Percentiles rank a stretch among this genome's conserved stretches.
These are phyloP conservation scores for Exidia glandulosa DNA, from an alignment of 768 basidiomycete species.

Conservation along the genomic window DNA sequence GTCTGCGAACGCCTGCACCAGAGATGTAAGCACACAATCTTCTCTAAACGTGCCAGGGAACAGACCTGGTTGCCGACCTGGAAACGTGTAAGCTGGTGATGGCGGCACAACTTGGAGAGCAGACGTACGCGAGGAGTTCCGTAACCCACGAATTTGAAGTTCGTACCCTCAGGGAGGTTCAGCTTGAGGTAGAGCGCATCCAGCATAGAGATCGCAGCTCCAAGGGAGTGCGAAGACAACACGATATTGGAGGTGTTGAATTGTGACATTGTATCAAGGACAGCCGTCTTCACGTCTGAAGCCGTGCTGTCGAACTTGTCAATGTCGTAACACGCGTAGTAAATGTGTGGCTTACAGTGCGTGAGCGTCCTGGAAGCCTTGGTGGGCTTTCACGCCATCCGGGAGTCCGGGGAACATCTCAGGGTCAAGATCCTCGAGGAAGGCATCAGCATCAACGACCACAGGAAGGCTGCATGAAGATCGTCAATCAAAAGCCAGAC, in stretches of 20 bases:
- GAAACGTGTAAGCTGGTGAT: not conserved
- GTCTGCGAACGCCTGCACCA: not conserved
- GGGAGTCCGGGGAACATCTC: constrained; percentile 35
- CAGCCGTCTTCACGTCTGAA: constrained; percentile 27
- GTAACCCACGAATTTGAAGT: constrained; percentile 35
- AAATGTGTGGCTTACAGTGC: constrained; percentile 9
- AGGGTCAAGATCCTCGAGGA: constrained; percentile 22
- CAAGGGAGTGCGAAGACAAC: constrained; percentile 4
- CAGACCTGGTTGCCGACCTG: not conserved
- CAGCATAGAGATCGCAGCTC: constrained; percentile 43
- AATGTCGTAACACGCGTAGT: not conserved
- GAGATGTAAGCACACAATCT: too few species aligned
- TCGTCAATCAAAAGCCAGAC: too few species aligned
- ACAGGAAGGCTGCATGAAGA: constrained; percentile 20
- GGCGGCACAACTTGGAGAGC: not conserved
- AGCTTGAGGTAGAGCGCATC: constrained; percentile 44
- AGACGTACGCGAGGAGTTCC: constrained; percentile 41
- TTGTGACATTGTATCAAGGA: constrained; percentile 23
- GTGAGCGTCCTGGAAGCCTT: constrained; percentile 33
- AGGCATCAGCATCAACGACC: constrained; percentile 28
- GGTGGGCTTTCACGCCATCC: constrained; percentile 29
- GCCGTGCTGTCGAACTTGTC: constrained; percentile 24
- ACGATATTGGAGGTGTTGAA: constrained; percentile 17
- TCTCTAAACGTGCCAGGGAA: too few species aligned
- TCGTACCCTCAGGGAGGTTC: constrained; percentile 25